Evolutionary conservation across 2,329 filamentous ascomycete species (phyloP), one percentile per base, ranked within the genome.

Genomic region (Venturia pyrina): DNA sequence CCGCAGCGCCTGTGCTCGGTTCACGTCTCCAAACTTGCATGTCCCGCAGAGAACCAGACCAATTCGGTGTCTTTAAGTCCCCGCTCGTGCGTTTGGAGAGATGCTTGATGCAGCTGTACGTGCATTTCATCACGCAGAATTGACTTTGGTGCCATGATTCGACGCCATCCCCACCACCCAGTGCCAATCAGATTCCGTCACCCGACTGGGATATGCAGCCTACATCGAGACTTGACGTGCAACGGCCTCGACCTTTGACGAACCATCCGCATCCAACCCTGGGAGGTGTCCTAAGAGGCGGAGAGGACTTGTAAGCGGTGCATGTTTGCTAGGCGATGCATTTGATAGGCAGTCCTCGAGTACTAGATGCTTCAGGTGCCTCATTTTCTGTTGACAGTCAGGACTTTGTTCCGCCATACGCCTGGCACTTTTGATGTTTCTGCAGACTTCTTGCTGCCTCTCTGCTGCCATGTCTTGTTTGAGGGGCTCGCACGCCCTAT

Each of bases 91-190:
- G 28, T 59, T 37, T 37, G 28, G 53, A 37, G 7, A n/a, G 15
- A 59, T 59, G 15, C 53, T 19, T 37, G 53, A 59, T 59, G 53
- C 53, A 40, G 53, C 53, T 15, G 53, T 37, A 13, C 28, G 32
- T 59, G 53, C 53, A 59, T 59, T 19, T 21, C 15, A 34, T 59
- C 53, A 59, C 53, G 24, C 24, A 40, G 37, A 24, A 19, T 57
- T 19, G 50, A 57, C 50, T 57, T 57, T 57, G 28, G 28, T 21
- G 53, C 53, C 32, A 40, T 59, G 53, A 59, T 59, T 59, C 53
- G 53, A 59, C 11, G 17, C 53, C 24, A 32, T 56, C 24, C 24
- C 50, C 50, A 17, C 50, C 53, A 37, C 11, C 15, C 13, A 28
- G 53, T 28, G 53, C 53, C 53, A 59, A 37, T 37, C 53, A 59